Conservation (phyloP, 192 early-diverging fungal species). For the Mortierella alpina region DNA sequence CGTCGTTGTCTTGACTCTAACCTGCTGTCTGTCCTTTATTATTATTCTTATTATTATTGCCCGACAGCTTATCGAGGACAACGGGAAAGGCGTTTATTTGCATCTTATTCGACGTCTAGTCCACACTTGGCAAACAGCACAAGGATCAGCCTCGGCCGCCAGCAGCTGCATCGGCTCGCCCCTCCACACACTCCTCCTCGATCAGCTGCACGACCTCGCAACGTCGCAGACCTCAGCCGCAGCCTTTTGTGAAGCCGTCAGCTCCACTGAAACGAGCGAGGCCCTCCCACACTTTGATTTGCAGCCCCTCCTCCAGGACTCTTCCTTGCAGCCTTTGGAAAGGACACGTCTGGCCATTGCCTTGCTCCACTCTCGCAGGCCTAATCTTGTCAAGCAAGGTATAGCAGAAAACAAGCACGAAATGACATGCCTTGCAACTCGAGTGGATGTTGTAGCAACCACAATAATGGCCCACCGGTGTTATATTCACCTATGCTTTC, state of each 20-base stretch:
- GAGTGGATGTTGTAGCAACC: too few species aligned
- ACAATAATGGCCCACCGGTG: too few species aligned
- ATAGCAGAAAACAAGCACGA: background rate
- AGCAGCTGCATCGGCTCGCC: slow-evolving; percentile 38
- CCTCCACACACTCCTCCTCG: slow-evolving; percentile 55
- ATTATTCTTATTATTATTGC: background rate
- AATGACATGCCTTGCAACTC: background rate
- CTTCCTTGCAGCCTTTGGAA: slow-evolving; percentile 51
- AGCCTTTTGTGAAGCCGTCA: slow-evolving; percentile 59
- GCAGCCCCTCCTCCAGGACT: slow-evolving; percentile 44
- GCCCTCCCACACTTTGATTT: slow-evolving; percentile 58
- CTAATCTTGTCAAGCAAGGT: slow-evolving; percentile 59
- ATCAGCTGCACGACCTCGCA: slow-evolving; percentile 47
- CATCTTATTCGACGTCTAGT: slow-evolving; percentile 60
- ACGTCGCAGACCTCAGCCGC: slow-evolving; percentile 44
- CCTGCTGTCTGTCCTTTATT: too few species aligned
- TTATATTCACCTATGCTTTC: background rate
- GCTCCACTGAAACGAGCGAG: slow-evolving; percentile 57
- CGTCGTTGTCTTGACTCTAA: background rate
- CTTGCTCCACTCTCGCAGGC: slow-evolving; percentile 48
- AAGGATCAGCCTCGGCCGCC: slow-evolving; percentile 12
- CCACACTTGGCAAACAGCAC: slow-evolving; percentile 48
- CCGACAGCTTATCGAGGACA: slow-evolving; percentile 59
- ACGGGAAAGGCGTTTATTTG: slow-evolving; percentile 63
- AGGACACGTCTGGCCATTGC: slow-evolving; percentile 54